These are phyloP conservation scores for Coleophoma crateriformis DNA, from an alignment of 2,329 filamentous ascomycete genomes.

Conservation along the genomic window DNA sequence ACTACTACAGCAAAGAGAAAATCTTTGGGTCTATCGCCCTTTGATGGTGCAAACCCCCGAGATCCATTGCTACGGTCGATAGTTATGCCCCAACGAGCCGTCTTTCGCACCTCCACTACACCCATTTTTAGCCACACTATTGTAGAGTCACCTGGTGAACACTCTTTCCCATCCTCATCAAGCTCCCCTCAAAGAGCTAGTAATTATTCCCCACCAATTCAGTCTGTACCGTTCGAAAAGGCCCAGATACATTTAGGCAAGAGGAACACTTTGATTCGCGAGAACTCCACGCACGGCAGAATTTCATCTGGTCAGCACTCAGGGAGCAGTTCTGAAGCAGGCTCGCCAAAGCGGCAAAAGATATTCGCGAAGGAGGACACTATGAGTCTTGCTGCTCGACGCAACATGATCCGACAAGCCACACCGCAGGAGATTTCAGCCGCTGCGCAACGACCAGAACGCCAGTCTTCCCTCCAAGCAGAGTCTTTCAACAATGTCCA, in stretches of 20 bases:
- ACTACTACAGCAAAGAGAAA: neutral
- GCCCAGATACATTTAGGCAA: conserved; percentile 45
- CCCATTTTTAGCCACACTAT: conserved; percentile 26
- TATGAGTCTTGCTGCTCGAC: conserved; percentile 65
- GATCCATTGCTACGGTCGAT: conserved; percentile 10
- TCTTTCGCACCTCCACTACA: conserved; percentile 25
- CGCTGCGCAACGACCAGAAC: conserved; percentile 45
- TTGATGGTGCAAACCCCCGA: conserved; percentile 6
- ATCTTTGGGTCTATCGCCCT: neutral
- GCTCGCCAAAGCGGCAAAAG: conserved; percentile 16
- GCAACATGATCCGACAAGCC: conserved; percentile 47
- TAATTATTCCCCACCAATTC: neutral
- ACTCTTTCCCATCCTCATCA: conserved; percentile 13
- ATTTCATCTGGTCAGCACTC: conserved; percentile 15
- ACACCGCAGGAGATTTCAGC: conserved; percentile 5
- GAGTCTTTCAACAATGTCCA: too few relatives aligned
- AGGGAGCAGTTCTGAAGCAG: conserved; percentile 29
- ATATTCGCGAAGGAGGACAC: conserved; percentile 51
- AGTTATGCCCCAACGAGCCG: conserved; percentile 4
- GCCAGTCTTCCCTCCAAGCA: conserved; percentile 35
- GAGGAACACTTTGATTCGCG: conserved; percentile 43
- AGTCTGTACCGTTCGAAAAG: conserved; percentile 19
- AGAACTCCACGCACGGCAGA: conserved; percentile 15
- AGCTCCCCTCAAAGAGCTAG: neutral
- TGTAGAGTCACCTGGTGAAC: conserved; percentile 29